phyloP scores from a whole-genome alignment of 2,329 filamentous ascomycete genomes.

The Fusarium sublunatum region DNA sequence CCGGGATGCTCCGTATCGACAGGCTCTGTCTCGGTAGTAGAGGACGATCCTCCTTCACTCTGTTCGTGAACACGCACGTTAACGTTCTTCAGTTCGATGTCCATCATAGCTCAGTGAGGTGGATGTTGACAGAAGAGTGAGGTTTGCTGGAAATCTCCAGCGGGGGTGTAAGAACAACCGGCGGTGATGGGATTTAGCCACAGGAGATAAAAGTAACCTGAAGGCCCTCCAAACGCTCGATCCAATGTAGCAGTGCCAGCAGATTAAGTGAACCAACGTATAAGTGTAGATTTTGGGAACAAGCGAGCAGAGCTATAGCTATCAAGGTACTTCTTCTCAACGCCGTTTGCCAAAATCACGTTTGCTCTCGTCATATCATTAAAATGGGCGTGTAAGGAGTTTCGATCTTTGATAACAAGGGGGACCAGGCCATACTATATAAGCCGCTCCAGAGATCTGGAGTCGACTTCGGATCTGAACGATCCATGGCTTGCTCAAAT shows the following conservation, averaged over 20 bases:
- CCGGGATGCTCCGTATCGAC: background rate
- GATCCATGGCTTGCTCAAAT: constrained; percentile 1
- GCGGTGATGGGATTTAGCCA: background rate
- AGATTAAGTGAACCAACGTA: background rate
- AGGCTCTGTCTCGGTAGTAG: background rate
- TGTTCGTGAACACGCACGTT: background rate
- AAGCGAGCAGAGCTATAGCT: background rate
- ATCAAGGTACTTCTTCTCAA: background rate
- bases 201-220: background rate
- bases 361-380: background rate
- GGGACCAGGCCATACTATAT: background rate
- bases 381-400: background rate
- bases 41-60: background rate
- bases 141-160: background rate
- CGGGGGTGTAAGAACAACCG: background rate
- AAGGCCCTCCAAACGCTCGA: background rate
- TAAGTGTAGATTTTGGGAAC: background rate
- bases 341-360: background rate
- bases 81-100: constrained; percentile 6
- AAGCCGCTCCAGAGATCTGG: background rate
- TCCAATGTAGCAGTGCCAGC: constrained; percentile 8
- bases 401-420: background rate
- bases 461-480: background rate
- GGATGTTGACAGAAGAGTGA: background rate
- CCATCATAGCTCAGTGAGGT: background rate